These are phyloP conservation scores for Plasmopara viticola DNA, from an alignment of 352 stramenopile species.

Conservation along the genomic window DNA sequence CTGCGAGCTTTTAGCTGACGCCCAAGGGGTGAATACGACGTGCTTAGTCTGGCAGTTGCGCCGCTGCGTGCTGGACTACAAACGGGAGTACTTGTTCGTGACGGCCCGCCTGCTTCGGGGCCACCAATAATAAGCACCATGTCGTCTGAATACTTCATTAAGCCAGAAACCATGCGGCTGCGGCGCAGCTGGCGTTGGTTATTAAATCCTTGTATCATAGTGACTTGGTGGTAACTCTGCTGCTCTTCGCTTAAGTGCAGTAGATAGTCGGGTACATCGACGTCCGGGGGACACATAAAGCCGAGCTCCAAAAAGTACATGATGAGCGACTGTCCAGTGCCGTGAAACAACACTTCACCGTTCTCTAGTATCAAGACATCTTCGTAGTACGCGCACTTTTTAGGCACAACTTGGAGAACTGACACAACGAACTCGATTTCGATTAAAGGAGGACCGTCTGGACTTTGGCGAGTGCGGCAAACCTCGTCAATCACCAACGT, in stretches of 20 bases:
- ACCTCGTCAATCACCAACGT: constrained; percentile 29
- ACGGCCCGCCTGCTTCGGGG: constrained; percentile 19
- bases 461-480: constrained; percentile 9
- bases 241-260: constrained; percentile 33
- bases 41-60: constrained; percentile 18
- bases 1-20: constrained; percentile 20
- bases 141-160: constrained; percentile 32
- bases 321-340: constrained; percentile 23
- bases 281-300: constrained; percentile 26
- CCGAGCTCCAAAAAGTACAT: constrained; percentile 30
- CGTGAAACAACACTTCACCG: constrained; percentile 29
- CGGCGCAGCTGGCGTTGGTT: constrained; percentile 29
- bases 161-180: constrained; percentile 25
- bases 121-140: constrained; percentile 25
- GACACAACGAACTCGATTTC: constrained; percentile 29
- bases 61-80: constrained; percentile 17
- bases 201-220: constrained; percentile 31
- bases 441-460: constrained; percentile 12
- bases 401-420: constrained; percentile 22
- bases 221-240: constrained; percentile 23
- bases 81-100: constrained; percentile 16
- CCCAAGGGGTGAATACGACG: constrained; percentile 21
- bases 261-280: constrained; percentile 31
- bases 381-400: constrained; percentile 30
- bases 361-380: constrained; percentile 30